Base-by-base conservation (phyloP, 306 rosid genomes). In the Sophora flavescens region DNA sequence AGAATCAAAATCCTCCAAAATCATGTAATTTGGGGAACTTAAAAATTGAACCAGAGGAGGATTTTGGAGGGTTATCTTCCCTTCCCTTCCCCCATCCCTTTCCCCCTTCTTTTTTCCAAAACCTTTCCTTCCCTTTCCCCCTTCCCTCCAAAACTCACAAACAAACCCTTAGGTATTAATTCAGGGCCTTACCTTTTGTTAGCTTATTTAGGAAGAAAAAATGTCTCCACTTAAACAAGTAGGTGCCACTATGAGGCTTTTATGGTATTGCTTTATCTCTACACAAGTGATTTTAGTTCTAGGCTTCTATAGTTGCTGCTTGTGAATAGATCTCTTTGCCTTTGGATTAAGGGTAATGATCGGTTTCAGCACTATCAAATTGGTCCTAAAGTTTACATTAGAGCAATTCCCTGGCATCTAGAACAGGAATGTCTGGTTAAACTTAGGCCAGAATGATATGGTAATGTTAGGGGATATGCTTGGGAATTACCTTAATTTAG, bases 391-490 rank as follows among this genome's bases (percentile, higher is more conserved):
- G 18, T 67, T 52, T 35, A 39, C 47, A 28, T 38, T 42, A 35
- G 53, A 32, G 32, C 13, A 71, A 72, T 41, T 63, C 68, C 61
- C 41, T 32, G 35, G 78, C 61, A 71, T 51, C 66, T 41, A 44
- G 73, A 79, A 72, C 41, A 63, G 39, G 39, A 72, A 72, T 72
- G 74, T 72, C n/a, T 72, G 41, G 52, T 54, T 32, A 64, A 22
- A 12, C 30, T 71, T 52, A 30, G 78, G 59, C 14, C 51, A 53
- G 8, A 52, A 41, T 59, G 52, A 78, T 68, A 47, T 78, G 70
- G 59, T 5, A 16, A 5, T 48, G 72, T 51, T 62, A 38, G 78
- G 78, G 71, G 72, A 70, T 59, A 79, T 79, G 71, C 78, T 70
- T 6, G 56, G 47, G 10, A 41, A 53, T 42, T 66, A 41, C 22